These are phyloP conservation scores for Penicillium brasilianum DNA, from an alignment of 2,329 filamentous ascomycete genomes.

Conservation along the genomic window DNA sequence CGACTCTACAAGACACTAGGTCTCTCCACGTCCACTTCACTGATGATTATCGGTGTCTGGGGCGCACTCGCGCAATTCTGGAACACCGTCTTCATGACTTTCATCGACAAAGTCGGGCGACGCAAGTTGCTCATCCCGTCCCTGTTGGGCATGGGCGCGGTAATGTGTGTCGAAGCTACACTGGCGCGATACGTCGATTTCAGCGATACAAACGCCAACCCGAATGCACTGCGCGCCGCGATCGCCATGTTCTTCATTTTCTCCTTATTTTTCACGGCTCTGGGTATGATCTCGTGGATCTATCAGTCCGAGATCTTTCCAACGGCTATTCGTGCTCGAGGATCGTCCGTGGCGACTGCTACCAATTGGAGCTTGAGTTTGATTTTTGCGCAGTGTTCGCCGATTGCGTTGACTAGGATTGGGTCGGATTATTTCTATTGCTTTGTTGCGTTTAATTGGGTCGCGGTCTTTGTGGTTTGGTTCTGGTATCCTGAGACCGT, in stretches of 20 bases:
- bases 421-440: conserved; percentile 58
- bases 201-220: conserved; percentile 34
- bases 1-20: conserved; percentile 53
- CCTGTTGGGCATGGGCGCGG: conserved; percentile 50
- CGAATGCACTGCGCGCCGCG: conserved; percentile 48
- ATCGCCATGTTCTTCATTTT: conserved; percentile 57
- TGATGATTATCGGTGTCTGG: conserved; percentile 59
- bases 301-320: conserved; percentile 56
- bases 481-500: conserved; percentile 42
- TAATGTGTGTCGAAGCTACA: conserved; percentile 48
- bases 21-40: conserved; percentile 50
- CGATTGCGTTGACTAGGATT: conserved; percentile 49
- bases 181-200: conserved; percentile 46
- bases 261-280: conserved; percentile 51
- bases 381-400: conserved; percentile 57
- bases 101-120: conserved; percentile 55
- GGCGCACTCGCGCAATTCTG: conserved; percentile 56
- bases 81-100: conserved; percentile 53
- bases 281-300: conserved; percentile 55
- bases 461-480: conserved; percentile 44
- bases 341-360: conserved; percentile 52
- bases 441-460: conserved; percentile 56
- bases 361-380: conserved; percentile 55
- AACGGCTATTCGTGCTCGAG: conserved; percentile 49
- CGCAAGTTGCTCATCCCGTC: conserved; percentile 56